A percentile compares a stretch with the other conserved stretches of the same genome.
Conservation (phyloP, 2,329 filamentous ascomycete species). For the Penicillium occitanis region DNA sequence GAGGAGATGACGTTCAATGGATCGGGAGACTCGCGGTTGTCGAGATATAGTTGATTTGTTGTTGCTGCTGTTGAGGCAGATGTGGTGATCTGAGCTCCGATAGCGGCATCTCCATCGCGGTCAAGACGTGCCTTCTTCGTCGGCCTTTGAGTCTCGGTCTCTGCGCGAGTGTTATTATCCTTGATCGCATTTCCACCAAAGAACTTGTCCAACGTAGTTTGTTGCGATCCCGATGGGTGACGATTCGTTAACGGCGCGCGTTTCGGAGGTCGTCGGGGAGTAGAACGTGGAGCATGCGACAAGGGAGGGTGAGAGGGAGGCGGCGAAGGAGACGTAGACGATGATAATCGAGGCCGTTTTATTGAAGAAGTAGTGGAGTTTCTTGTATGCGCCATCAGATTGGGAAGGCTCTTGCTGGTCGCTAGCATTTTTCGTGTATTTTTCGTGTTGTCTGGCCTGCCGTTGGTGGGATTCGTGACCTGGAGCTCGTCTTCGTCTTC, state of each 20-base stretch:
- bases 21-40: constrained; percentile 31
- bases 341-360: background rate
- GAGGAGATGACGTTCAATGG: constrained; percentile 30
- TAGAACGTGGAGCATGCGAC: background rate
- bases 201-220: constrained; percentile 20
- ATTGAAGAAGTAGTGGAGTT: background rate
- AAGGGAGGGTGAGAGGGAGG: constrained; percentile 1
- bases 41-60: constrained; percentile 17
- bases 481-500: background rate
- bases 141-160: constrained; percentile 10
- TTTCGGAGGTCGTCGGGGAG: constrained; percentile 9
- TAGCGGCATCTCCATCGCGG: constrained; percentile 1
- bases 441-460: background rate
- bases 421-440: background rate
- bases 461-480: background rate
- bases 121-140: constrained; percentile 18
- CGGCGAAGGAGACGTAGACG: constrained; percentile 5
- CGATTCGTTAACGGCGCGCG: constrained; percentile 11
- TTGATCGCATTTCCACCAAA: constrained; percentile 2
- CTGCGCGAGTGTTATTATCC: background rate
- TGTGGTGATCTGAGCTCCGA: background rate
- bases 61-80: background rate
- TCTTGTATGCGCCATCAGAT: background rate
- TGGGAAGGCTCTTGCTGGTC: constrained; percentile 17
- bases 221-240: constrained; percentile 6